Evolutionary conservation across 2,329 filamentous ascomycete species (phyloP).

Genomic region (Hyphodiscus sp.): DNA sequence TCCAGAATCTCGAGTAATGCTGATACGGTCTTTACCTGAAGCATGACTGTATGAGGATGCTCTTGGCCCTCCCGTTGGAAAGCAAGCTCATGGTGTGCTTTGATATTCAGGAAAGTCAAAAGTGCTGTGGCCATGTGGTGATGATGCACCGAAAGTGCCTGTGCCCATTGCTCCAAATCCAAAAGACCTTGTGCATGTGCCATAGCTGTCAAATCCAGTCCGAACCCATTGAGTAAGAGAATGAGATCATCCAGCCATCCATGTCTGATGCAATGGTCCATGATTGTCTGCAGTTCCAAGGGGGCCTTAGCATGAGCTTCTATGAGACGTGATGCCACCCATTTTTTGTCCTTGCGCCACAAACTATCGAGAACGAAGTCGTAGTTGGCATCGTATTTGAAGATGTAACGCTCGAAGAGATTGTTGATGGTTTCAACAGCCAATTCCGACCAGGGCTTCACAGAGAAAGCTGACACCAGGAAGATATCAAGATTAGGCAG

Average conservation of each 20-base stretch:
- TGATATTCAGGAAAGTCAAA: constrained; percentile 75
- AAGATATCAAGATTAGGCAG: constrained; percentile 73
- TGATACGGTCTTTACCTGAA: constrained; percentile 80
- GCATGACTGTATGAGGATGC: constrained; percentile 61
- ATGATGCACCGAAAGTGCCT: constrained; percentile 59
- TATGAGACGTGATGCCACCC: constrained; percentile 75
- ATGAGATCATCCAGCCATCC: constrained; percentile 80
- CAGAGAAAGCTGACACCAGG: constrained; percentile 69
- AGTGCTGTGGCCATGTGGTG: constrained; percentile 65
- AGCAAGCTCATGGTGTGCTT: constrained; percentile 72
- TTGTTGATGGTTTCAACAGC: constrained; percentile 70
- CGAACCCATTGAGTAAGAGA: constrained; percentile 60
- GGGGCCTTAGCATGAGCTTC: constrained; percentile 67
- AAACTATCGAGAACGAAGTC: constrained; percentile 87
- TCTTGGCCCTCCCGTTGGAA: constrained; percentile 65
- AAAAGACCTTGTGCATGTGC: constrained; percentile 77
- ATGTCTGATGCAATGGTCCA: constrained; percentile 75
- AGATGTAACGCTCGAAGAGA: constrained; percentile 76
- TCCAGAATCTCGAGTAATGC: constrained; percentile 74
- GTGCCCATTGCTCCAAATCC: constrained; percentile 76
- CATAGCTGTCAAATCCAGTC: constrained; percentile 77
- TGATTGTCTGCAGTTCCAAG: constrained; percentile 60
- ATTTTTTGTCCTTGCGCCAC: constrained; percentile 84
- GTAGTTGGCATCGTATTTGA: constrained; percentile 69
- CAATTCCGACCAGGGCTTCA: constrained; percentile 70